These are phyloP conservation scores for Dothistroma pini DNA, from an alignment of 2,329 filamentous ascomycete species.

Conservation along the genomic window DNA sequence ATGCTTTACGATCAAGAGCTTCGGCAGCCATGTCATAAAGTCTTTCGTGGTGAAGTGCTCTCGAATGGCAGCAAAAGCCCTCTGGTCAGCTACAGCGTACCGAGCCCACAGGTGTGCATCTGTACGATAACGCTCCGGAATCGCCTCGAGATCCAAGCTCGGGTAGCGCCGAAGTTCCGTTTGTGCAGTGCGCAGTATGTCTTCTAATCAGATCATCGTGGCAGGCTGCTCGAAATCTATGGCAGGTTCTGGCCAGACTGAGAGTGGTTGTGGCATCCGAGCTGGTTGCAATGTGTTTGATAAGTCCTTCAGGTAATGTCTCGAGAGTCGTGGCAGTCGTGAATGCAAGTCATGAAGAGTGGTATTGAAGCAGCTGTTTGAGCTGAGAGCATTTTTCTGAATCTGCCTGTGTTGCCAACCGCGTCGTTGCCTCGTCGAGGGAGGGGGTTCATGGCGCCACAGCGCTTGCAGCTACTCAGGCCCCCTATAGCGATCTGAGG, in stretches of 20 bases:
- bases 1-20: slow-evolving; percentile 14
- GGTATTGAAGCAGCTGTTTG: slow-evolving; percentile 2
- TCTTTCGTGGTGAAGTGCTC: slow-evolving; percentile 2
- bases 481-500: not conserved
- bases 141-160: slow-evolving; percentile 9
- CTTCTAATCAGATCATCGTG: slow-evolving; percentile 15
- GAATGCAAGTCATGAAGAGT: not conserved
- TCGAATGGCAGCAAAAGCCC: slow-evolving; percentile 1
- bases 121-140: slow-evolving; percentile 7
- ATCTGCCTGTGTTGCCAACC: not conserved
- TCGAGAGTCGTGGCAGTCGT: not conserved
- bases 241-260: slow-evolving; percentile 12
- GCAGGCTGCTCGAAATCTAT: slow-evolving; percentile 14
- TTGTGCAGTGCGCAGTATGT: slow-evolving; percentile 10
- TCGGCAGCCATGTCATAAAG: slow-evolving; percentile 9
- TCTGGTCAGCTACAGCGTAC: slow-evolving; percentile 18
- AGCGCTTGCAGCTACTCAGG: not conserved
- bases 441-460: not conserved
- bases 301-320: slow-evolving; percentile 16
- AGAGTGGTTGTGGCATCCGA: slow-evolving; percentile 12
- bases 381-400: not conserved
- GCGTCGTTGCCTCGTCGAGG: not conserved
- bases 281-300: slow-evolving; percentile 17
- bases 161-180: not conserved
- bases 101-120: slow-evolving; percentile 15